Evolutionary conservation across 2,329 filamentous ascomycete species (phyloP), one percentile per base, ranked within the genome.

Genomic region (Mollisiaceae sp.): DNA sequence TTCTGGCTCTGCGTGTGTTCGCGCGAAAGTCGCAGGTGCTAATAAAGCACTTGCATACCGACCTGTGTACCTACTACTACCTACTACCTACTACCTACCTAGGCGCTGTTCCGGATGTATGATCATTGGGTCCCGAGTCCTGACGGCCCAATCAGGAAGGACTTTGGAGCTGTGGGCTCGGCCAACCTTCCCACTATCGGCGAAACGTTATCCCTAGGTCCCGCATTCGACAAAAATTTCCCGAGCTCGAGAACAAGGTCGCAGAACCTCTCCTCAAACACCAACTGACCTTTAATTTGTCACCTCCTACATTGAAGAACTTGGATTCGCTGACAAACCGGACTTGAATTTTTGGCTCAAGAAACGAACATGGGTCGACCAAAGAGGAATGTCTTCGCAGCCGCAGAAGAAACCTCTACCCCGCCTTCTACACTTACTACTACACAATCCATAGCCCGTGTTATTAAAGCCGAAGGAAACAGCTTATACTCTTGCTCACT

Each of bases 391-490:
- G 81, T 95, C 62, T 86, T 90, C 64, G 92, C 92, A 22, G 92
- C 92, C 18, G 91, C 91, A 57, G 88, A 94, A 75, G 90, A 92
- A 77, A 83, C 87, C 1, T 81, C 82, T 43, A 86, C 83, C 1
- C 87, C 89, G 12, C 87, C 88, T 1, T 80, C 82, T 56, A 75
- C 78, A 83, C 89, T 81, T 76, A 88, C 79, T 77, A 81, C 76
- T 77, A 90, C 76, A 81, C 94, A 82, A 74, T 82, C 83, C 60
- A 86, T 99, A 66, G 93, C 91, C 20, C 91, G 89, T 64, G 89
- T 97, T 65, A 80, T 91, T 75, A 91, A 92, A 77, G 91, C 91
- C 52, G 90, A 93, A 71, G 94, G 94, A 71, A 97, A 97, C 81
- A 96, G 91, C 78, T 83, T 97, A 50, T 98, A 97, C 82, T 86